A percentile compares a stretch with the other conserved stretches of the same genome.
phyloP scores from a whole-genome alignment of 2,329 filamentous ascomycete genomes.

The Aspergillus melleus region DNA sequence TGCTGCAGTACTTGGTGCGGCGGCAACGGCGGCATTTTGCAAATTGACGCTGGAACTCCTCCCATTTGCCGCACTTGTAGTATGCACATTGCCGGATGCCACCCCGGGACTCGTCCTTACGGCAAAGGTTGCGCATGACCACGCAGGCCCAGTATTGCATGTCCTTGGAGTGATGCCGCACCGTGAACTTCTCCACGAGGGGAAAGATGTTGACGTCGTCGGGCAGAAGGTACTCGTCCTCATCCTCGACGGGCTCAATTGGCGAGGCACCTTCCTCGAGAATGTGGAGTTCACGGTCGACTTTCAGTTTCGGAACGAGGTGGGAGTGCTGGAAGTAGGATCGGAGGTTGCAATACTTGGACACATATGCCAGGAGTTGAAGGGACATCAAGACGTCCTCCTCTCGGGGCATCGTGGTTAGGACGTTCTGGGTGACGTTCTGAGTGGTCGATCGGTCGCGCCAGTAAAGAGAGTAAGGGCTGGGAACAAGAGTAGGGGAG shows the following conservation, averaged over 20 bases:
- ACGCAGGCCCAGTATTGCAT: conserved; percentile 99
- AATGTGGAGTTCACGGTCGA: conserved; percentile 78
- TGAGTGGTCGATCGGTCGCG: conserved; percentile 73
- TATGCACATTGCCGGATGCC: conserved; percentile 97
- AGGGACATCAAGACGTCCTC: conserved; percentile 98
- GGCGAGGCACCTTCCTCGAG: conserved; percentile 66
- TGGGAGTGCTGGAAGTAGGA: conserved; percentile 96
- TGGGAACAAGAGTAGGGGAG: conserved; percentile 69
- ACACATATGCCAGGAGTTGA: conserved; percentile 94
- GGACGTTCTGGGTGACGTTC: conserved; percentile 72
- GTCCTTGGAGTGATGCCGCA: conserved; percentile 88
- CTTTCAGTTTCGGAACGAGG: conserved; percentile 85
- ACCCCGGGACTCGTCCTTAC: conserved; percentile 91
- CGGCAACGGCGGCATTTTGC: conserved; percentile 96
- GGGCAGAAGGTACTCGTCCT: conserved; percentile 85
- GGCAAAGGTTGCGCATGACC: conserved; percentile 97
- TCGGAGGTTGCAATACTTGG: conserved; percentile 95
- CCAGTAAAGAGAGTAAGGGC: conserved; percentile 75
- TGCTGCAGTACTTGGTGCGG: conserved; percentile 98
- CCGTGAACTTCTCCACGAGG: conserved; percentile 96
- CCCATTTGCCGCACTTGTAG: conserved; percentile 98
- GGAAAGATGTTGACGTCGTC: conserved; percentile 99
- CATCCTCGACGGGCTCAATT: conserved; percentile 53
- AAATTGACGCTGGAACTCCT: conserved; percentile 93
- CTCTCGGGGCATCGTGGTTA: conserved; percentile 91